Conservation (phyloP, 176 grass and related monocot genomes). For the Oryza rufipogon region DNA sequence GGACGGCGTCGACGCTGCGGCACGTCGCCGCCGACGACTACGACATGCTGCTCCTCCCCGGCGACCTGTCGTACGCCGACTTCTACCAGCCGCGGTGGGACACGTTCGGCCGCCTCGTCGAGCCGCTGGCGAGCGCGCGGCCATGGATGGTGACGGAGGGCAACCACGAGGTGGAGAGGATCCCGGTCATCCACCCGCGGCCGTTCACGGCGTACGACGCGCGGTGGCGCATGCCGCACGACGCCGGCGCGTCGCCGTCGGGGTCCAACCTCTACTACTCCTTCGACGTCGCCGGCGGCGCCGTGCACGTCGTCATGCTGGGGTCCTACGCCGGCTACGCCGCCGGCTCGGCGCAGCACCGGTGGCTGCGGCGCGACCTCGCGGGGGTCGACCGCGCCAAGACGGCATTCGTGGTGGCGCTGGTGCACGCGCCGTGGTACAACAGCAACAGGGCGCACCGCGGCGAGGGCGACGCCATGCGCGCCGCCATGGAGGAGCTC, state of each 20-base stretch:
- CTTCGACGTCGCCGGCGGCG: constrained; percentile 45
- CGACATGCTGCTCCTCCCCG: constrained; percentile 66
- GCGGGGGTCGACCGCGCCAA: constrained; percentile 41
- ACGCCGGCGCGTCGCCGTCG: constrained; percentile 44
- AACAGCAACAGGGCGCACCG: constrained; percentile 67
- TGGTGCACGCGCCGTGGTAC: constrained; percentile 78
- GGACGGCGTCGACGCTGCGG: constrained; percentile 63
- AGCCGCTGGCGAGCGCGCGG: constrained; percentile 70
- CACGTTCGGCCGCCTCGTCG: constrained; percentile 63
- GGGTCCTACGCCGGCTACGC: constrained; percentile 59
- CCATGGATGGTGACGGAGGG: constrained; percentile 82
- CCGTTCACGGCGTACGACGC: constrained; percentile 61
- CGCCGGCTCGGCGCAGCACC: constrained; percentile 53
- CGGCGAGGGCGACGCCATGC: constrained; percentile 57
- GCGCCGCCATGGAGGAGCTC: constrained; percentile 52
- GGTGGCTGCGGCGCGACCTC: constrained; percentile 63
- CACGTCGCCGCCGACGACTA: constrained; percentile 57
- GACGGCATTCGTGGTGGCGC: constrained; percentile 61
- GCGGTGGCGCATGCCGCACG: constrained; percentile 66
- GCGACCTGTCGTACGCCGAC: constrained; percentile 83
- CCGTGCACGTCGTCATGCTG: constrained; percentile 65
- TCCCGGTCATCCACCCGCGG: neutral
- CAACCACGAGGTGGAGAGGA: constrained; percentile 71
- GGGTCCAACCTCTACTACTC: constrained; percentile 70
- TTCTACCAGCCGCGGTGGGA: constrained; percentile 63